Percentiles rank a stretch among this genome's conserved stretches.
Conservation (phyloP, 1,284 basidiomycete genomes). For the Singerocomus inundabilis region DNA sequence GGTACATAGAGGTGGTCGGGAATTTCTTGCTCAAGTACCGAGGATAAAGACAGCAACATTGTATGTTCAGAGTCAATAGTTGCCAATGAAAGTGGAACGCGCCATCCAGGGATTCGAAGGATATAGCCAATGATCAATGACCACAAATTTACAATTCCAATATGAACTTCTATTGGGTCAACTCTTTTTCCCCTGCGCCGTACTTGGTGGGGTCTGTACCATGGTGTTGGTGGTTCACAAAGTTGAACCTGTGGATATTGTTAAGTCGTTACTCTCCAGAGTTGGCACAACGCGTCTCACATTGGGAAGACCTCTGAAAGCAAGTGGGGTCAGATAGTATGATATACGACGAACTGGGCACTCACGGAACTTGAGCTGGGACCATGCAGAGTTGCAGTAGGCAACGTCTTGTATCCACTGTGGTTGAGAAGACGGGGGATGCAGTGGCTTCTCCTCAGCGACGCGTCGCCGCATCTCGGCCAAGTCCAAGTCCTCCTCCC, state of each 20-base stretch:
- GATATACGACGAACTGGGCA: constrained; percentile 23
- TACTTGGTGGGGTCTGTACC: constrained; percentile 87
- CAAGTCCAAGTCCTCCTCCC: constrained; percentile 75
- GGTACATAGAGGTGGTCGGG: constrained; percentile 41
- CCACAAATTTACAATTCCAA: constrained; percentile 8
- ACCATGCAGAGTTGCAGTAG: constrained; percentile 89
- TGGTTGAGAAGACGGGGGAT: constrained; percentile 81
- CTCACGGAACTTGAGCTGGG: constrained; percentile 89
- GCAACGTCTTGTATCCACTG: constrained; percentile 89
- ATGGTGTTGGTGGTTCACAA: constrained; percentile 87
- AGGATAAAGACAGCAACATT: not conserved
- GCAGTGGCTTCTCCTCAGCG: constrained; percentile 75
- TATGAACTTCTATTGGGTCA: constrained; percentile 18
- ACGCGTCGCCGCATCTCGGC: constrained; percentile 74
- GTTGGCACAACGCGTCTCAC: constrained; percentile 36
- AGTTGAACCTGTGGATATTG: constrained; percentile 71
- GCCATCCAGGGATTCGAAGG: not conserved
- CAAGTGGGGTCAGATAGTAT: constrained; percentile 2
- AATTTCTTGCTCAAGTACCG: constrained; percentile 32
- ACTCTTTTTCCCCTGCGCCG: constrained; percentile 39
- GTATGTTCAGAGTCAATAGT: not conserved
- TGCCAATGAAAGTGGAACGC: not conserved
- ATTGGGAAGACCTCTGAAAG: constrained; percentile 65
- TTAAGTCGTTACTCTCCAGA: constrained; percentile 1
- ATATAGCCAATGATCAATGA: not conserved